Percentiles rank a stretch among this genome's conserved stretches.
Evolutionary conservation across 2,329 filamentous ascomycete genomes (phyloP).

Genomic region (Stylonectria norvegica): DNA sequence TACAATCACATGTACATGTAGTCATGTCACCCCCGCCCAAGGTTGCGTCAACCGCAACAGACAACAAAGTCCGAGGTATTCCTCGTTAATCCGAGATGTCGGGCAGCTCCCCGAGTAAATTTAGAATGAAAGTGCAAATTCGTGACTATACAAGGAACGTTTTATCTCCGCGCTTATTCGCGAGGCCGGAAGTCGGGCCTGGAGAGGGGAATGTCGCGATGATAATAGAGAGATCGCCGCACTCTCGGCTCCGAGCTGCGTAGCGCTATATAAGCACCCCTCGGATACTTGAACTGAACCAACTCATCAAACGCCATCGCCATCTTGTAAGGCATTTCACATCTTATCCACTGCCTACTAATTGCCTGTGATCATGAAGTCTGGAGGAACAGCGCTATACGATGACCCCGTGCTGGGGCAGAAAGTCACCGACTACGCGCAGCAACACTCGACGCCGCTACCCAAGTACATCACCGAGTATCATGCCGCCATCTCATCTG

Average conservation of each 20-base stretch:
- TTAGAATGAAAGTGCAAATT: not conserved
- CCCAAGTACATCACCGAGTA: constrained; percentile 42
- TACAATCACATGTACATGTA: not conserved
- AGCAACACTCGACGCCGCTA: constrained; percentile 39
- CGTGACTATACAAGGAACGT: not conserved
- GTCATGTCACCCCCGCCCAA: constrained; percentile 10
- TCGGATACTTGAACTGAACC: not conserved
- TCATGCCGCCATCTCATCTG: constrained; percentile 31
- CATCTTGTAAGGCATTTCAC: not conserved
- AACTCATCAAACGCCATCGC: not conserved
- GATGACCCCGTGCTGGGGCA: constrained; percentile 39
- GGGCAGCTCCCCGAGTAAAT: not conserved
- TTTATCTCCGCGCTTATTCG: not conserved
- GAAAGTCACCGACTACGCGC: constrained; percentile 43
- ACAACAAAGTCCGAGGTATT: not conserved
- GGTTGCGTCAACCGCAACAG: constrained; percentile 12
- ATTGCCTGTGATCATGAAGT: constrained; percentile 35
- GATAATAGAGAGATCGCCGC: not conserved
- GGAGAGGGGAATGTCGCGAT: not conserved
- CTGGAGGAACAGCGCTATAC: constrained; percentile 39
- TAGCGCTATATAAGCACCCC: not conserved
- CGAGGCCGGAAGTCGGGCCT: not conserved
- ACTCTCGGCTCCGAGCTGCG: not conserved
- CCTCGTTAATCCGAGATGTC: not conserved
- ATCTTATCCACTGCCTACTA: not conserved